These are phyloP conservation scores for Nemophila menziesii DNA, from an alignment of 257 asterid species.

Conservation along the genomic window DNA sequence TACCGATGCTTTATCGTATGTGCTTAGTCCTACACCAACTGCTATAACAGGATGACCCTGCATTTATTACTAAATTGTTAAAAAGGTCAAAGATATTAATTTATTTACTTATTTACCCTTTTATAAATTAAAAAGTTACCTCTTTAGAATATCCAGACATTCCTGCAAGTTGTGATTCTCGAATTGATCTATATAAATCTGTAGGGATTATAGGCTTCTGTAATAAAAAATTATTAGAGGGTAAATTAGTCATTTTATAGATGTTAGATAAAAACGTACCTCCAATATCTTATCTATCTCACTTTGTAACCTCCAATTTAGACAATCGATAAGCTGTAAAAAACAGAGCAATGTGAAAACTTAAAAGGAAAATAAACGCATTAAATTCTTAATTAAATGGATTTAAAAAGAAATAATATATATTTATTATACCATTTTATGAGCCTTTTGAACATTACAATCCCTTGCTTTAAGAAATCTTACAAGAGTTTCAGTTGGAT, in stretches of 20 bases:
- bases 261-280: conserved; percentile 29
- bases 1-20: conserved; percentile 76
- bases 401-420: not conserved
- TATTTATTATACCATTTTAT: conserved; percentile 47
- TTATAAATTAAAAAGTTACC: conserved; percentile 18
- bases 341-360: conserved; percentile 1
- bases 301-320: conserved; percentile 78
- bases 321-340: conserved; percentile 60
- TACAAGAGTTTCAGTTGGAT: conserved; percentile 38
- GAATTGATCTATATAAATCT: conserved; percentile 51
- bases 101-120: too few relatives aligned
- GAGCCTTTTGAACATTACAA: conserved; percentile 50
- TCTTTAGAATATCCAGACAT: conserved; percentile 74
- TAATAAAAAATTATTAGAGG: conserved; percentile 8
- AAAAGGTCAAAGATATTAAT: conserved; percentile 9
- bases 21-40: conserved; percentile 84
- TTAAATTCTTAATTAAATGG: not conserved
- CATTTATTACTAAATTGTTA: not conserved
- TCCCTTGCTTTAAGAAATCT: conserved; percentile 93
- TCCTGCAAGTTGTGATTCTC: conserved; percentile 77
- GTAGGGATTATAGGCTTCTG: conserved; percentile 73
- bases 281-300: conserved; percentile 59
- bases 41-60: conserved; percentile 22
- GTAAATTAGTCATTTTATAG: not conserved
- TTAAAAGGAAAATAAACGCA: not conserved